Percentiles rank a stretch among this genome's conserved stretches.
Evolutionary conservation across 768 basidiomycete genomes (phyloP).

Genomic region (Chalciporus sphaerocephalus): DNA sequence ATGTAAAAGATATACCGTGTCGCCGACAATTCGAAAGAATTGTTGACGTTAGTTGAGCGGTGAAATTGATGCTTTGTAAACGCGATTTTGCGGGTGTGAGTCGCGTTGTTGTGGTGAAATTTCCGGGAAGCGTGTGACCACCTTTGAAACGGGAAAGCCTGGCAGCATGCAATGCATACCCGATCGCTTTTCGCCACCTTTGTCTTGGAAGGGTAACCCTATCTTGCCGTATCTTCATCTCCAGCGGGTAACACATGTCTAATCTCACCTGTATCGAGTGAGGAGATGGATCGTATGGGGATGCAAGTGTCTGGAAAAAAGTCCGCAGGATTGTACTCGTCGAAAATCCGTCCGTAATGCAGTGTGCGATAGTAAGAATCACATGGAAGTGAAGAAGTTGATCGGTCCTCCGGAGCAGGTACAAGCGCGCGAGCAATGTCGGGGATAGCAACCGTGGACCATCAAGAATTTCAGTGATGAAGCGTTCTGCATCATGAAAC

Average conservation of each 20-base stretch:
- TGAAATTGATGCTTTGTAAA: slow-evolving; percentile 18
- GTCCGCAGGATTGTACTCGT: slow-evolving; percentile 38
- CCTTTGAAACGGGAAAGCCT: too few species aligned
- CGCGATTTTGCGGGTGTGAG: slow-evolving; percentile 40
- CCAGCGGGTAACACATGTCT: slow-evolving; percentile 38
- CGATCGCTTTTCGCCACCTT: slow-evolving; percentile 45
- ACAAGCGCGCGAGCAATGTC: slow-evolving; percentile 38
- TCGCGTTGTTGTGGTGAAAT: slow-evolving; percentile 31
- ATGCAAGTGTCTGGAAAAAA: slow-evolving; percentile 40
- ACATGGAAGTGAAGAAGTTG: slow-evolving; percentile 34
- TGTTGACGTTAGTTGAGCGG: slow-evolving; percentile 25
- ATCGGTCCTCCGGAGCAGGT: slow-evolving; percentile 38
- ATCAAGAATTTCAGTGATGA: slow-evolving; percentile 31
- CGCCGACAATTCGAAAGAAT: slow-evolving; percentile 39
- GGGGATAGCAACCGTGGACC: slow-evolving; percentile 37
- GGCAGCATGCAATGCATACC: too few species aligned
- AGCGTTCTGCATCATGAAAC: slow-evolving; percentile 29
- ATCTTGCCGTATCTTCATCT: too few species aligned
- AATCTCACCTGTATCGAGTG: slow-evolving; percentile 38
- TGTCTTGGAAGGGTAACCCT: slow-evolving; percentile 35
- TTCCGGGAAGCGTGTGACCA: slow-evolving; percentile 49
- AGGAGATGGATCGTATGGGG: too few species aligned
- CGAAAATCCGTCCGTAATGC: slow-evolving; percentile 47
- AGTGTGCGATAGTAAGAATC: slow-evolving; percentile 42
- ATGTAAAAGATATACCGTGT: slow-evolving; percentile 45